Percentiles rank a stretch among this genome's conserved stretches.
Conservation (phyloP, 2,329 filamentous ascomycete species). For the Calonectria pteridis region DNA sequence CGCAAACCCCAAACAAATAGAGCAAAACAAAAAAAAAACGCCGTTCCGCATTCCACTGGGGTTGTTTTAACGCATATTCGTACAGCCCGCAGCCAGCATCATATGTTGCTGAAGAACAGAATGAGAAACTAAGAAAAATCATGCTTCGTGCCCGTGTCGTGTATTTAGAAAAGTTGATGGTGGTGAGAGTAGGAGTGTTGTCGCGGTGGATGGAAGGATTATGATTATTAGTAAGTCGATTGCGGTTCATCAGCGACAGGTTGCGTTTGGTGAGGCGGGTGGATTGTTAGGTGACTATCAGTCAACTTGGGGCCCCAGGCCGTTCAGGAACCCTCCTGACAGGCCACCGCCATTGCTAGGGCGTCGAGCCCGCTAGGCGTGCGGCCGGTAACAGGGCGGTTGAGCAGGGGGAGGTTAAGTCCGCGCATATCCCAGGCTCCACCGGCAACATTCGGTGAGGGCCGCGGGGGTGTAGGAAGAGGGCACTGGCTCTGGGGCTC, state of each 20-base stretch:
- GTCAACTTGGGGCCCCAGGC: neutral
- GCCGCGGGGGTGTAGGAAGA: conserved; percentile 49
- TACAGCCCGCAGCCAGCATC: conserved; percentile 37
- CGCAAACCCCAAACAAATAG: conserved; percentile 19
- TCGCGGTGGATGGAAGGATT: conserved; percentile 27
- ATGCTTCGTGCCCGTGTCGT: conserved; percentile 24
- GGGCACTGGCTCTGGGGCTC: conserved; percentile 52
- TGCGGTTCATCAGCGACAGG: conserved; percentile 15
- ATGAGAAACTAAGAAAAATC: conserved; percentile 16
- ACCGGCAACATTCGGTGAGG: conserved; percentile 50
- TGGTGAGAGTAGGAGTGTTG: conserved; percentile 4
- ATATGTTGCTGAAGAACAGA: conserved; percentile 21
- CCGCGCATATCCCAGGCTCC: conserved; percentile 62
- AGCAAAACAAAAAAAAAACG: too few species aligned
- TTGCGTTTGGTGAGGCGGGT: conserved; percentile 1
- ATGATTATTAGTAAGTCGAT: conserved; percentile 40
- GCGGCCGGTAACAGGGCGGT: conserved; percentile 56
- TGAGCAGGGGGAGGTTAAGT: conserved; percentile 59
- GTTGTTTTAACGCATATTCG: conserved; percentile 36
- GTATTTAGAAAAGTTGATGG: conserved; percentile 15
- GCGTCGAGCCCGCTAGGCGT: conserved; percentile 67
- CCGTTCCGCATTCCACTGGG: conserved; percentile 30
- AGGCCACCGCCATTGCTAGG: conserved; percentile 66
- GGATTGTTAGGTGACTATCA: conserved; percentile 7
- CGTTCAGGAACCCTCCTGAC: conserved; percentile 57